Evolutionary conservation across 352 stramenopile genomes (phyloP).

Genomic region (Phytophthora brassicae): DNA sequence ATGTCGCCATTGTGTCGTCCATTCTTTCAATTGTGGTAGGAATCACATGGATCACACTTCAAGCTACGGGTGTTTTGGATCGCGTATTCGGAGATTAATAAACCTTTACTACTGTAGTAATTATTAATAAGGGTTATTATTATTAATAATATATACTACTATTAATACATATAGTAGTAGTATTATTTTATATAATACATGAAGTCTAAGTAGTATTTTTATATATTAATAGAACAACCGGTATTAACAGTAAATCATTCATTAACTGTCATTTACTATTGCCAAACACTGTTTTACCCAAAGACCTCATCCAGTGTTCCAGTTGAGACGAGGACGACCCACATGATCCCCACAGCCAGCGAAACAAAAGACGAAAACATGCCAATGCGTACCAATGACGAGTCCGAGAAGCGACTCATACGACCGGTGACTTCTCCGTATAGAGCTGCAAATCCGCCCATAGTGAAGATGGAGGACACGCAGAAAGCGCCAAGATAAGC

Average conservation of each 20-base stretch:
- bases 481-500: constrained; percentile 88
- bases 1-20: constrained; percentile 52
- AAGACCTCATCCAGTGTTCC: constrained; percentile 77
- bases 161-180: no score
- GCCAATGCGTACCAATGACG: constrained; percentile 35
- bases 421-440: constrained; percentile 73
- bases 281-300: constrained; percentile 33
- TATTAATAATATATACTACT: no score
- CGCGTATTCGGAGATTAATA: constrained; percentile 47
- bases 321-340: constrained; percentile 65
- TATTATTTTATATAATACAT: no score
- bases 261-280: constrained; percentile 4
- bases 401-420: constrained; percentile 26
- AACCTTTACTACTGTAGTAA: neutral
- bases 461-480: constrained; percentile 76
- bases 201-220: neutral
- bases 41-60: constrained; percentile 68
- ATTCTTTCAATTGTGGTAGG: constrained; percentile 65
- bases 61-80: constrained; percentile 65
- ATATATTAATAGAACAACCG: neutral
- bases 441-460: constrained; percentile 77
- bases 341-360: constrained; percentile 61
- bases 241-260: no score
- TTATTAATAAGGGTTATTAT: no score
- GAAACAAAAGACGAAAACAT: constrained; percentile 58